Evolutionary conservation across 805 yeast genomes (phyloP).

Genomic region (Candida adriatica): DNA sequence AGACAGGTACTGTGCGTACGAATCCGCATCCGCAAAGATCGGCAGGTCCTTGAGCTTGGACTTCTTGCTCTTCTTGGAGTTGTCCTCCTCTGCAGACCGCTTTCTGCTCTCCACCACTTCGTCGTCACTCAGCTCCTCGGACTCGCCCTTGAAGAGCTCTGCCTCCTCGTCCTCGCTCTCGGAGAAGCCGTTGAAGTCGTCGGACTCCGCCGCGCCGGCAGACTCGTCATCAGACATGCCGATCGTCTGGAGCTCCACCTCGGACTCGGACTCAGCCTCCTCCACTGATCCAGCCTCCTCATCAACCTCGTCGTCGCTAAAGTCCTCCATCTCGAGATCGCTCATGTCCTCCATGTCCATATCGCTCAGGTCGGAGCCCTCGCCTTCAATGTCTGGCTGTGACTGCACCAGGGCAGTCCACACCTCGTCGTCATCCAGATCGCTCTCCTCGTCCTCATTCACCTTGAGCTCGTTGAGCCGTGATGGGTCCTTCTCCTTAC

Average conservation of each 20-base stretch:
- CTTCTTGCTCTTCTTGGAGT: constrained; percentile 34
- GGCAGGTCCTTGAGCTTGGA: constrained; percentile 65
- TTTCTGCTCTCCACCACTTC: constrained; percentile 21
- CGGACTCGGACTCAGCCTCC: constrained; percentile 11
- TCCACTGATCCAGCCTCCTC: constrained; percentile 27
- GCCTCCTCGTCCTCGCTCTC: constrained; percentile 32
- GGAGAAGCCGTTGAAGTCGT: constrained; percentile 27
- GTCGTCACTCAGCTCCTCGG: constrained; percentile 32
- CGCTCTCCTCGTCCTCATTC: constrained; percentile 37
- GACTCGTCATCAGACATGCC: constrained; percentile 22
- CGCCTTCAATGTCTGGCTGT: constrained; percentile 64
- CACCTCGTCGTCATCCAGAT: constrained; percentile 61
- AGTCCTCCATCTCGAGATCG: constrained; percentile 40
- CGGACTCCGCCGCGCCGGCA: constrained; percentile 28
- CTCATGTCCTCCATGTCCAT: constrained; percentile 58
- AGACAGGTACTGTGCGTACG: constrained; percentile 68
- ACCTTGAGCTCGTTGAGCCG: constrained; percentile 25
- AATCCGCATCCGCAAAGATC: constrained; percentile 82
- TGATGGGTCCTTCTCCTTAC: constrained; percentile 39
- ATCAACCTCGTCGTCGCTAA: constrained; percentile 29
- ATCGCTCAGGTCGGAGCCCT: constrained; percentile 21
- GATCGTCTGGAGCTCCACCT: constrained; percentile 12
- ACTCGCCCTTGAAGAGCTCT: constrained; percentile 30
- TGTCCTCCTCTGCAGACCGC: constrained; percentile 22
- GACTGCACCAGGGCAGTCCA: constrained; percentile 77